Evolutionary conservation across 2,329 filamentous ascomycete genomes (phyloP), one percentile per base, ranked within the genome.

Genomic region (Xylaria sp.): DNA sequence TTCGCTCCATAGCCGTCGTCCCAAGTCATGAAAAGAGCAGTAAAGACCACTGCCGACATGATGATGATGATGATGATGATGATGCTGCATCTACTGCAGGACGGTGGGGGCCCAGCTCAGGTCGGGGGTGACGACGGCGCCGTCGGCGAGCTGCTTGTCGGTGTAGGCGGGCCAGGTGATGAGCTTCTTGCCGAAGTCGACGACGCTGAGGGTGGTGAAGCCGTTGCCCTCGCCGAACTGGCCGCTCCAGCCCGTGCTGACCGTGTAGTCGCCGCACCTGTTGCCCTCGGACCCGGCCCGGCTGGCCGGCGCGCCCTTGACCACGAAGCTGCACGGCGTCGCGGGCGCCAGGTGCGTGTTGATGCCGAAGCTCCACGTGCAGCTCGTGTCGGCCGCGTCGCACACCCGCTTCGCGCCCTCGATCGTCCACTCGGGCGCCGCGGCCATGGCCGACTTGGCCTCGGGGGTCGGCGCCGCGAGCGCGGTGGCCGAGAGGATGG

Each of bases 191-290:
- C 60, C 58, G 58, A 72, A 69, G 68, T 81, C 71, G 43, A 77
- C 74, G 48, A 84, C 76, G 18, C 77, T 72, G 22, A 84, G 69
- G 19, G 78, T 81, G 20, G 80, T 83, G 73, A 83, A 84, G 60
- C 79, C 81, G 21, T 78, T 71, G 57, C 68, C 76, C 11, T 69
- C 52, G 45, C 80, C 82, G 59, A 84, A 84, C 63, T 82, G 76
- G 65, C 74, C 80, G 66, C 76, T 80, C 81, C 81, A 84, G 71
- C 78, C 78, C 2, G 76, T 77, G 46, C 77, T 79, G 64, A 84
- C 62, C 57, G 74, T 78, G 73, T 74, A 84, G 53, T 63, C 64
- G 38, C 80, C 81, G 71, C 79, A 84, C 45, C 60, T 46, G 63
- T 49, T 70, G 69, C 60, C 68, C 70, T 9, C 71, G 53, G 66